A percentile compares a stretch with the other conserved stretches of the same genome.
phyloP scores from a whole-genome alignment of 352 stramenopile species.

The Phytophthora lateralis region DNA sequence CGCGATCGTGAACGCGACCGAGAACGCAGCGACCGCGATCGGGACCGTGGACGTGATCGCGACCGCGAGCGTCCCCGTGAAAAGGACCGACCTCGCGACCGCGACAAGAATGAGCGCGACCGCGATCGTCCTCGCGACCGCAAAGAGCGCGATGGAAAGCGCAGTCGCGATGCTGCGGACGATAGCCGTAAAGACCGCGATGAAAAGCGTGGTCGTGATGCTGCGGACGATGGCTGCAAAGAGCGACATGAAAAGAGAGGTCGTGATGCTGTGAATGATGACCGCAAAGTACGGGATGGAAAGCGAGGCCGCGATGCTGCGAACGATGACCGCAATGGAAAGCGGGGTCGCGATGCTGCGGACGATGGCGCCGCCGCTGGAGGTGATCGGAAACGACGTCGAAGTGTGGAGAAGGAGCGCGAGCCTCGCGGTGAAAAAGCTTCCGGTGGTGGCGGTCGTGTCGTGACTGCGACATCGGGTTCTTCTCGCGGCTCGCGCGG shows the following conservation, averaged over 20 bases:
- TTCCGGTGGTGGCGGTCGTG: conserved; percentile 28
- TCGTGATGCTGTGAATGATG: neutral
- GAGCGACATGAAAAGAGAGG: conserved; percentile 3
- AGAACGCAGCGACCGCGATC: conserved; percentile 22
- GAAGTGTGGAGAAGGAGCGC: conserved; percentile 33
- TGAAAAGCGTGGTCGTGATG: neutral
- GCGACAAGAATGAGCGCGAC: conserved; percentile 38
- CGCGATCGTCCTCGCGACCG: conserved; percentile 37
- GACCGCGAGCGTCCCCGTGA: conserved; percentile 32
- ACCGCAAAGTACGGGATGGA: conserved; percentile 1
- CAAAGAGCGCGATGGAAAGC: conserved; percentile 49
- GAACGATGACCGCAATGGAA: neutral
- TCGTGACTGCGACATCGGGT: conserved; percentile 52
- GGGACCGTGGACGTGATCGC: conserved; percentile 31
- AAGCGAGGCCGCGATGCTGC: neutral
- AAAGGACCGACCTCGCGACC: conserved; percentile 35
- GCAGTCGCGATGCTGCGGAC: conserved; percentile 38
- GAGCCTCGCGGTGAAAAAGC: conserved; percentile 24
- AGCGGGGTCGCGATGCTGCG: conserved; percentile 43
- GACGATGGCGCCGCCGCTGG: conserved; percentile 23
- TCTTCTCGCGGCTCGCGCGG: conserved; percentile 38
- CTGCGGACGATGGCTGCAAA: neutral
- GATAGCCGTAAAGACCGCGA: conserved; percentile 9
- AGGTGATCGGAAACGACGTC: conserved; percentile 36
- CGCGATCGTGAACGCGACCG: conserved; percentile 26